Conservation (phyloP, 1,284 basidiomycete species). For the Omphalotus olearius region DNA sequence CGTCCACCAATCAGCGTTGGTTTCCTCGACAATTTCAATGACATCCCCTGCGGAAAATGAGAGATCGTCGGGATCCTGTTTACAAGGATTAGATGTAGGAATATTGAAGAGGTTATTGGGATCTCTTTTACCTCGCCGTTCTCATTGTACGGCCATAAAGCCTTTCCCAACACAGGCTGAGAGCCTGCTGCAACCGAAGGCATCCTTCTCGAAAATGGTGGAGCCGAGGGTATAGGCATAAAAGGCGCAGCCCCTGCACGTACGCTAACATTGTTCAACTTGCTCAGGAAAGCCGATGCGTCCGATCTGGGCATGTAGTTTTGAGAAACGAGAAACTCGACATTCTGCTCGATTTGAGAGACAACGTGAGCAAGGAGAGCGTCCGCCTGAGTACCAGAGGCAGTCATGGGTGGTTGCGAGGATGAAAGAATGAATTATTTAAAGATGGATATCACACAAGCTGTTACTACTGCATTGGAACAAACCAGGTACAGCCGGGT, state of each 20-base stretch:
- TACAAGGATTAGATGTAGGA: slow-evolving; percentile 6
- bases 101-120: slow-evolving; percentile 1
- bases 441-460: too few species aligned
- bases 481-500: too few species aligned
- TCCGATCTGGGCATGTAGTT: slow-evolving; percentile 51
- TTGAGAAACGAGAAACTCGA: slow-evolving; percentile 58
- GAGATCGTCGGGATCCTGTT: slow-evolving; percentile 56
- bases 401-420: slow-evolving; percentile 10
- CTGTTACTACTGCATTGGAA: too few species aligned
- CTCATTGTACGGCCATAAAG: slow-evolving; percentile 66
- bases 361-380: slow-evolving; percentile 53
- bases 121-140: slow-evolving; percentile 38
- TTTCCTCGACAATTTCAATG: slow-evolving; percentile 55
- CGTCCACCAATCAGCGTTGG: slow-evolving; percentile 66
- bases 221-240: slow-evolving; percentile 8
- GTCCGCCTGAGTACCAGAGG: slow-evolving; percentile 14
- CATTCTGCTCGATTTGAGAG: slow-evolving; percentile 57
- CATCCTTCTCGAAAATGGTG: slow-evolving; percentile 18
- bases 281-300: slow-evolving; percentile 46
- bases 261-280: slow-evolving; percentile 32
- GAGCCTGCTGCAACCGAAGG: slow-evolving; percentile 15
- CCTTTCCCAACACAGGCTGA: slow-evolving; percentile 37
- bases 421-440: background rate
- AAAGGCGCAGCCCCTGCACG: slow-evolving; percentile 14
- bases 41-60: slow-evolving; percentile 54